Evolutionary conservation across 225 moss, liverwort and hornwort species (phyloP).

Genomic region (Marchantia paleacea): DNA sequence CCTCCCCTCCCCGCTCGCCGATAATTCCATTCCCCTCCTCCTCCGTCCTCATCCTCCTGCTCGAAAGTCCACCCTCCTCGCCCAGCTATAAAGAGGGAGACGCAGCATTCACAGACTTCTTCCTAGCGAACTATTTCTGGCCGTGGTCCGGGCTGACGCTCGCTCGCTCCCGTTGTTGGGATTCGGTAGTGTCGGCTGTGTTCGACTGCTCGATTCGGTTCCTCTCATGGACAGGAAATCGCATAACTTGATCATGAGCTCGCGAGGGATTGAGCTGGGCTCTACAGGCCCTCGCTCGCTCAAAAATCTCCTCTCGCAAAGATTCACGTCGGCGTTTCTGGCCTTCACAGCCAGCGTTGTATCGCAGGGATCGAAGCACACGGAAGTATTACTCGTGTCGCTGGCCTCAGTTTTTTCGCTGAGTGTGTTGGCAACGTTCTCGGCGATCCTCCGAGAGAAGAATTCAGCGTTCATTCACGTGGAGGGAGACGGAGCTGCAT

Average conservation of each 20-base stretch:
- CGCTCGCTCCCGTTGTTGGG: too few relatives aligned
- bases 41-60: neutral
- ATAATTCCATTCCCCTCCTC: neutral
- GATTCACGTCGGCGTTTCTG: neutral
- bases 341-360: constrained; percentile 2
- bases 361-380: constrained; percentile 3
- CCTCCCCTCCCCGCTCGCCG: neutral
- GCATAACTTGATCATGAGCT: neutral
- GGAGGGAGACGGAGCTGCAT: neutral
- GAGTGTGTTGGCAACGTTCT: neutral
- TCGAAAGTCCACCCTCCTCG: too few relatives aligned
- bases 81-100: too few relatives aligned
- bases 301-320: neutral
- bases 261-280: neutral
- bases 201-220: too few relatives aligned
- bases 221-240: neutral
- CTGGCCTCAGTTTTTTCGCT: neutral
- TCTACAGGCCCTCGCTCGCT: neutral
- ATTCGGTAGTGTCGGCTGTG: too few relatives aligned
- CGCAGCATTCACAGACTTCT: too few relatives aligned
- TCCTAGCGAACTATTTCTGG: too few relatives aligned
- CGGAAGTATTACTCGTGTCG: neutral
- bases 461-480: neutral
- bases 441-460: neutral
- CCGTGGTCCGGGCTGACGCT: too few relatives aligned